phyloP scores from a whole-genome alignment of 2,329 filamentous ascomycete genomes.

The Monosporascus sp. region DNA sequence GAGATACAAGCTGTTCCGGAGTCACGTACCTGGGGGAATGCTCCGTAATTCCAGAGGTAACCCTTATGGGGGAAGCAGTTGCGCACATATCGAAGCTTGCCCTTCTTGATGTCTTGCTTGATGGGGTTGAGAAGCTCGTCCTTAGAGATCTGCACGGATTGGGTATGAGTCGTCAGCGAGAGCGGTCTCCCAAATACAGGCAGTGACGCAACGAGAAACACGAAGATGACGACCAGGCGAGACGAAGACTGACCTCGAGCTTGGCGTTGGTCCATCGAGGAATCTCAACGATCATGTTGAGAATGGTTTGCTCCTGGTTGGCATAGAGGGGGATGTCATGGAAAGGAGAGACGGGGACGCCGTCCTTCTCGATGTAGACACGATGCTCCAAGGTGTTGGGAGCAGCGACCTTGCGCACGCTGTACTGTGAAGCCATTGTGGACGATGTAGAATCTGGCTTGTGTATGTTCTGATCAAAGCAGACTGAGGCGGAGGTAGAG shows the following conservation, averaged over 20 bases:
- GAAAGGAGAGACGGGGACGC: conserved; percentile 88
- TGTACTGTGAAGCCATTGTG: conserved; percentile 64
- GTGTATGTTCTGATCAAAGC: conserved; percentile 13
- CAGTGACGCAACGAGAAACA: background rate
- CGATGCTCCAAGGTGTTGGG: conserved; percentile 95
- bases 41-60: conserved; percentile 99
- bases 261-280: conserved; percentile 99
- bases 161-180: conserved; percentile 1
- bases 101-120: conserved; percentile 99
- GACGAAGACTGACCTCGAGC: conserved; percentile 72
- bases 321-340: conserved; percentile 98
- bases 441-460: conserved; percentile 12
- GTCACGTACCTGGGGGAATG: conserved; percentile 80
- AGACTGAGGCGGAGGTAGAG: conserved; percentile 31
- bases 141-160: conserved; percentile 76
- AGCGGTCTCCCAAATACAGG: background rate
- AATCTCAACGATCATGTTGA: conserved; percentile 99
- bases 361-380: conserved; percentile 97
- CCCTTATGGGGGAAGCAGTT: conserved; percentile 99
- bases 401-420: conserved; percentile 79
- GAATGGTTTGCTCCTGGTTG: conserved; percentile 89
- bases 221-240: conserved; percentile 4
- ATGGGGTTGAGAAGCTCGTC: conserved; percentile 97
- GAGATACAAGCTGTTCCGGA: conserved; percentile 3
- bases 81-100: conserved; percentile 97